Evolutionary conservation across 805 yeast species (phyloP), one percentile per base, ranked within the genome.

Genomic region (Lachancea quebecensis): DNA sequence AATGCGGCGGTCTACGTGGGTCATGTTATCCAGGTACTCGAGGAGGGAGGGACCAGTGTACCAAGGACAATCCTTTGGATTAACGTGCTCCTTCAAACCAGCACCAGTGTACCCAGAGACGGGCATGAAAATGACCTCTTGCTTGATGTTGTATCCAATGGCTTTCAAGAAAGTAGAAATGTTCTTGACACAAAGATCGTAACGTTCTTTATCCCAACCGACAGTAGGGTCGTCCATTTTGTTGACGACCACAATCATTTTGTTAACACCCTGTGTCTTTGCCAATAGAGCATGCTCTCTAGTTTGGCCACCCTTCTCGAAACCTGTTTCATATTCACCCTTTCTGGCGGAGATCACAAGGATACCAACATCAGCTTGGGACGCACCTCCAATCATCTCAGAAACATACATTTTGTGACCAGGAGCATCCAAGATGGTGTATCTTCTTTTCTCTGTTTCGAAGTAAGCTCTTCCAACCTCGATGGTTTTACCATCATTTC

Each of bases 221-320:
- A 93, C 99, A 41, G 99, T 93, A 40, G 96, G 85, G 64, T 93
- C 99, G 70, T 93, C 99, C 98, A 93, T 91, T 79, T 93, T 93
- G 75, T 93, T 93, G 56, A 91, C 89, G 44, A 85, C 97, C 48
- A 91, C 96, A 52, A 93, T 75, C 67, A 91, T 78, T 67, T 82
- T 85, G 74, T 91, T 88, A 51, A 91, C 96, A 72, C 99, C 99
- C 71, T 91, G 98, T 42, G 97, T 93, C 75, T 91, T 93, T 51
- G 99, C 99, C 65, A 91, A 75, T 49, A 91, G 73, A 10, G 98
- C 98, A 64, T 91, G 99, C 76, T 90, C 98, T 73, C 97, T 83
- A 32, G 98, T 90, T 73, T 91, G 99, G 56, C 99, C 99, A 61
- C 98, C 98, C 68, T 89, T 87, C 74, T 91, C 99, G 63, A 91